A percentile compares a stretch with the other conserved stretches of the same genome.
phyloP scores from a whole-genome alignment of 2,329 filamentous ascomycete species.

The Elsinoe arachidis region DNA sequence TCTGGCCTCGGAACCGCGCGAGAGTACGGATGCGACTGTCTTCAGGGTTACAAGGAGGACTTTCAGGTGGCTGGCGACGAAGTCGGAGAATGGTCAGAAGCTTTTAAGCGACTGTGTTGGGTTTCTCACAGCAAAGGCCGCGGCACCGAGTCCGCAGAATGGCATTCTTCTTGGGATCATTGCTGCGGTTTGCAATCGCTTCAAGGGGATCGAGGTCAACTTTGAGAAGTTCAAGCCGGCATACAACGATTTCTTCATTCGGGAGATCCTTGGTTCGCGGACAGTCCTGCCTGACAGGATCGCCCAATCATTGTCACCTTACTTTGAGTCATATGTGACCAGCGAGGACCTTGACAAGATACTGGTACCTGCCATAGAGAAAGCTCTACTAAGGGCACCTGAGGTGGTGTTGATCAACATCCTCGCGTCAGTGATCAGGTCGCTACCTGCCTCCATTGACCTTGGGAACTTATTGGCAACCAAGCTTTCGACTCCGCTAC shows the following conservation, averaged over 20 bases:
- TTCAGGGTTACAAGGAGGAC: constrained; percentile 70
- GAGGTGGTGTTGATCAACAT: constrained; percentile 80
- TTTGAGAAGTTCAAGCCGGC: constrained; percentile 59
- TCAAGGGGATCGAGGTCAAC: constrained; percentile 52
- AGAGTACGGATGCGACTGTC: constrained; percentile 62
- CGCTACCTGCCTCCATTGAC: constrained; percentile 63
- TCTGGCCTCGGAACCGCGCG: constrained; percentile 55
- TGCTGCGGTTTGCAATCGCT: constrained; percentile 73
- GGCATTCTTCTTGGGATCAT: constrained; percentile 74
- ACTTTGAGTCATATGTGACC: constrained; percentile 68
- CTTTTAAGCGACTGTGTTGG: constrained; percentile 55
- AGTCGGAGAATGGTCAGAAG: constrained; percentile 49
- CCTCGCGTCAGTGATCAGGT: constrained; percentile 61
- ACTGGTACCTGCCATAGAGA: constrained; percentile 74
- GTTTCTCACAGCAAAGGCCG: constrained; percentile 59
- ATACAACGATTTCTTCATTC: constrained; percentile 73
- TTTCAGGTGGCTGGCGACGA: constrained; percentile 62
- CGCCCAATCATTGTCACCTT: constrained; percentile 65
- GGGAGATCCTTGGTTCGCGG: constrained; percentile 77
- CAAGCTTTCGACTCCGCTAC: constrained; percentile 72
- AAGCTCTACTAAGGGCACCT: constrained; percentile 77
- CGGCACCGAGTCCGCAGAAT: constrained; percentile 58
- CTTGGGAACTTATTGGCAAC: constrained; percentile 63
- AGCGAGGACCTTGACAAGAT: constrained; percentile 66
- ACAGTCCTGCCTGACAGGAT: constrained; percentile 62